These are phyloP conservation scores for Fusarium algeriense DNA, from an alignment of 2,329 filamentous ascomycete species.

Conservation along the genomic window DNA sequence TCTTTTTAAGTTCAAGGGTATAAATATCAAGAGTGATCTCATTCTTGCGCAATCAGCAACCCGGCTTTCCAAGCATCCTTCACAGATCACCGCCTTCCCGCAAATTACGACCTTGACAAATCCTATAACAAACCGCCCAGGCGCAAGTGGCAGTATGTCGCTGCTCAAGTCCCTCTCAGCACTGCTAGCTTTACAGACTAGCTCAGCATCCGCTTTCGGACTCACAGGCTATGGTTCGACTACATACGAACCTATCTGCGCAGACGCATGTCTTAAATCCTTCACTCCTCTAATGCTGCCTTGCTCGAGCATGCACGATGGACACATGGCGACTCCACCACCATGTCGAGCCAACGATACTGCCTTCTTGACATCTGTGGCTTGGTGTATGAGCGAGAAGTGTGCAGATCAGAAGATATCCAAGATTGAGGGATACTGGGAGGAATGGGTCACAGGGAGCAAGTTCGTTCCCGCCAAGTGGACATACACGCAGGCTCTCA, in stretches of 20 bases:
- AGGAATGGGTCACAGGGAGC: conserved; percentile 8
- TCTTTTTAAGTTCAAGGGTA: not conserved
- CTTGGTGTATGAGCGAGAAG: conserved; percentile 1
- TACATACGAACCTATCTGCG: conserved; percentile 14
- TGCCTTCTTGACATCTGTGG: conserved; percentile 3
- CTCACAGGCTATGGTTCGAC: conserved; percentile 1
- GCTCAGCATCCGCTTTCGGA: not conserved
- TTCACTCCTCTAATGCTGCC: not conserved
- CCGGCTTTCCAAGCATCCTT: not conserved
- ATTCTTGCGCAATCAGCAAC: not conserved
- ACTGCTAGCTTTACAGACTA: not conserved
- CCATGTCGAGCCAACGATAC: conserved; percentile 12
- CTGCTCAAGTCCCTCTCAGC: not conserved
- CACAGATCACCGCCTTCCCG: too few relatives aligned
- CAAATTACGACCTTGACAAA: not conserved
- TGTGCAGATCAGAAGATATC: not conserved
- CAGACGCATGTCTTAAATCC: conserved; percentile 18
- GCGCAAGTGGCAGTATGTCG: not conserved
- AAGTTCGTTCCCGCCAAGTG: conserved; percentile 6
- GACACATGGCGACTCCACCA: not conserved
- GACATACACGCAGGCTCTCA: conserved; percentile 7
- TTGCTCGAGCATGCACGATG: conserved; percentile 7
- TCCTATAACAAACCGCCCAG: not conserved
- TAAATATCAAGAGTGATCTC: not conserved
- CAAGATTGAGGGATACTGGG: conserved; percentile 12